Conservation (phyloP, 352 stramenopile species). For the Phytopythium ostracodes region DNA sequence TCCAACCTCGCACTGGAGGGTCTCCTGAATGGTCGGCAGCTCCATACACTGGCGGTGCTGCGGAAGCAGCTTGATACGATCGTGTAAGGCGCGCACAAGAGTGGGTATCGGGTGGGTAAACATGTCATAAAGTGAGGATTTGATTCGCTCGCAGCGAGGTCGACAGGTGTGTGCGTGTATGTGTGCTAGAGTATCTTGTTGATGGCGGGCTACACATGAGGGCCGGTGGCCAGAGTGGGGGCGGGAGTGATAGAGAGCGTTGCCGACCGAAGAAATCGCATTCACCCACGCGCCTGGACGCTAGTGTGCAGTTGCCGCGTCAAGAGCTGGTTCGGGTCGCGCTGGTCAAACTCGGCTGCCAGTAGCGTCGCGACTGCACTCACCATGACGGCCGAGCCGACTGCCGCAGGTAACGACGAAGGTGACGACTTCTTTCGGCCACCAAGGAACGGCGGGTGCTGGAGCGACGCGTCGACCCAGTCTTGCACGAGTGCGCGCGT, state of each 20-base stretch:
- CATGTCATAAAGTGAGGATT: slow-evolving; percentile 6
- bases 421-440: slow-evolving; percentile 1
- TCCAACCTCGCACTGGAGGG: slow-evolving; percentile 33
- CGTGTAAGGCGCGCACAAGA: slow-evolving; percentile 9
- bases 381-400: slow-evolving; percentile 17
- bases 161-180: not conserved
- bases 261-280: not conserved
- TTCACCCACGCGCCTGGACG: slow-evolving; percentile 6
- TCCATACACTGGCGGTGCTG: slow-evolving; percentile 25
- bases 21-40: slow-evolving; percentile 34
- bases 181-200: not conserved
- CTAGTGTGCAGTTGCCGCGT: slow-evolving; percentile 26
- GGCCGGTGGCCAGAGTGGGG: not conserved
- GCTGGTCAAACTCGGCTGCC: slow-evolving; percentile 38
- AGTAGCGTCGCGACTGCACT: slow-evolving; percentile 33
- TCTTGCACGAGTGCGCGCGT: slow-evolving; percentile 23
- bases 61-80: slow-evolving; percentile 35
- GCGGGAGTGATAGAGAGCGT: not conserved
- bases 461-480: slow-evolving; percentile 34
- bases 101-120: not conserved
- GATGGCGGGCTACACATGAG: not conserved
- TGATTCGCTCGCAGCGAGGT: not conserved
- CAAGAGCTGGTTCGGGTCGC: slow-evolving; percentile 44
- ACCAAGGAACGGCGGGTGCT: slow-evolving; percentile 24
- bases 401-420: not conserved